These are phyloP conservation scores for Stemphylium beticola DNA, from an alignment of 2,329 filamentous ascomycete species.

Conservation along the genomic window DNA sequence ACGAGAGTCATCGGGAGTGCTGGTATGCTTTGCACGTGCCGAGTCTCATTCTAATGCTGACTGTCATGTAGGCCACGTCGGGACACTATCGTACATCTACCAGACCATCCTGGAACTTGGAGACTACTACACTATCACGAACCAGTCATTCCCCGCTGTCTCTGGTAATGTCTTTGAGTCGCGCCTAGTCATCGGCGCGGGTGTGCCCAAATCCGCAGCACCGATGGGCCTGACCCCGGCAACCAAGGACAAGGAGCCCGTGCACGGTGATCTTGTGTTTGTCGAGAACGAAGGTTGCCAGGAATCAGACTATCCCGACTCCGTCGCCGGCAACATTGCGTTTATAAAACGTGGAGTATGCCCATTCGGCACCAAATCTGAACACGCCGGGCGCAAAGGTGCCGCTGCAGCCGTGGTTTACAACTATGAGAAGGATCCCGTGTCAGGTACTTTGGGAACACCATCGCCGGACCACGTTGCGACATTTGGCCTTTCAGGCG, in stretches of 20 bases:
- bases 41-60: constrained; percentile 12
- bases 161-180: constrained; percentile 47
- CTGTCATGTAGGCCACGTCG: constrained; percentile 35
- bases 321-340: constrained; percentile 69
- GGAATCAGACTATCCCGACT: constrained; percentile 64
- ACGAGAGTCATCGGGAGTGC: constrained; percentile 48
- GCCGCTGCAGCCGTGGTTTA: constrained; percentile 77
- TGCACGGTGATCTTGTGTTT: constrained; percentile 43
- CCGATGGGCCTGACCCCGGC: constrained; percentile 47
- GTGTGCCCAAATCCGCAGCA: constrained; percentile 42
- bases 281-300: constrained; percentile 45
- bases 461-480: constrained; percentile 66
- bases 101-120: constrained; percentile 45
- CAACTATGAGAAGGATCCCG: constrained; percentile 70
- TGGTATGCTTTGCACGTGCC: constrained; percentile 35
- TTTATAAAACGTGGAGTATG: constrained; percentile 75
- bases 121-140: constrained; percentile 50
- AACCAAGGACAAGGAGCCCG: constrained; percentile 47
- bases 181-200: constrained; percentile 43
- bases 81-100: constrained; percentile 49
- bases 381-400: constrained; percentile 71
- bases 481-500: constrained; percentile 71
- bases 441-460: constrained; percentile 70
- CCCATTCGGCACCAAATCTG: constrained; percentile 74
- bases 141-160: constrained; percentile 47